Conservation (phyloP, 1,284 basidiomycete species). For the Sutorius eximius region DNA sequence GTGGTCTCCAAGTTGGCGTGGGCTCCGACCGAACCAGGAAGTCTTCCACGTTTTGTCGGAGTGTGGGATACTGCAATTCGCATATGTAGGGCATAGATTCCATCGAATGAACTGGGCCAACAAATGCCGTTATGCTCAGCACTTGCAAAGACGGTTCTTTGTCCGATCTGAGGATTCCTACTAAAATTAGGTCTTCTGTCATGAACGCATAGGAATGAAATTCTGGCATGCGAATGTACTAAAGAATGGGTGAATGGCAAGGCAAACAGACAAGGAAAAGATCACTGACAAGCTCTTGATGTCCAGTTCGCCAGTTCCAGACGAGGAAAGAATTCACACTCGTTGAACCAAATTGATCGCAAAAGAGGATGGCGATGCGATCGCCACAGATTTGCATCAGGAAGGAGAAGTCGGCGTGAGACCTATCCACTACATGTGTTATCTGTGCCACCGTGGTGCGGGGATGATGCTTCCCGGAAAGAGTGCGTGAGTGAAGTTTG, state of each 20-base stretch:
- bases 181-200: conserved; percentile 41
- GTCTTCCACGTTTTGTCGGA: conserved; percentile 27
- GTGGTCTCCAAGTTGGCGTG: conserved; percentile 44
- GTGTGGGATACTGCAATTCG: conserved; percentile 41
- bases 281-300: conserved; percentile 38
- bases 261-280: background rate
- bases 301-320: conserved; percentile 61
- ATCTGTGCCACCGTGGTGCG: conserved; percentile 12
- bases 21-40: conserved; percentile 55
- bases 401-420: conserved; percentile 15
- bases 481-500: conserved; percentile 30
- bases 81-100: conserved; percentile 34
- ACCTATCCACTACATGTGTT: conserved; percentile 5
- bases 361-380: conserved; percentile 23
- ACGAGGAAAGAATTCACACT: conserved; percentile 38
- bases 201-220: conserved; percentile 27
- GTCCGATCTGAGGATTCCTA: conserved; percentile 38
- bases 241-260: background rate
- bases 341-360: conserved; percentile 3
- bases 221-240: conserved; percentile 18
- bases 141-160: conserved; percentile 25
- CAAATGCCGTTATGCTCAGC: conserved; percentile 29
- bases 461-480: conserved; percentile 29
- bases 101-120: conserved; percentile 12
- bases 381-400: conserved; percentile 33